Conservation (phyloP, 2,329 filamentous ascomycete species). For the Drechslerella stenobrocha region DNA sequence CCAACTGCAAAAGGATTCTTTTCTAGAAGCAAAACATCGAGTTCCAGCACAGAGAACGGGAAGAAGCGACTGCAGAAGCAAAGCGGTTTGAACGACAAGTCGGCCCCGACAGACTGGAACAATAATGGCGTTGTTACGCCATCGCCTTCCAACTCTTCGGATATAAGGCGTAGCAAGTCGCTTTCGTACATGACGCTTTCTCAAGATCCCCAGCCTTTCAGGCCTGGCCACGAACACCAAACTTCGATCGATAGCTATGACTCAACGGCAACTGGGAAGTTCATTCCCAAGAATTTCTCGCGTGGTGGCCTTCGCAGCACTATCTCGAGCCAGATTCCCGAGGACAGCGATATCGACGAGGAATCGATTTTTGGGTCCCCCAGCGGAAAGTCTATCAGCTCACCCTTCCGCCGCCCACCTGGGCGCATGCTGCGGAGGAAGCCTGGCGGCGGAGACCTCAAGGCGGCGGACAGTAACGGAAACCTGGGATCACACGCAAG, state of each 20-base stretch:
- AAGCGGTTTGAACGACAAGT: constrained; percentile 10
- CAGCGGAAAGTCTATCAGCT: constrained; percentile 21
- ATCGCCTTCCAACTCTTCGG: constrained; percentile 59
- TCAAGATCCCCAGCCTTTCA: constrained; percentile 19
- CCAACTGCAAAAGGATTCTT: constrained; percentile 36
- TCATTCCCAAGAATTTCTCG: constrained; percentile 33
- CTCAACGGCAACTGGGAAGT: constrained; percentile 28
- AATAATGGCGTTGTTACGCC: constrained; percentile 63
- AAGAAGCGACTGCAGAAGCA: constrained; percentile 14
- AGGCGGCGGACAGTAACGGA: constrained; percentile 68
- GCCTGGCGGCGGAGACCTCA: constrained; percentile 71
- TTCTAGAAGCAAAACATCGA: constrained; percentile 36
- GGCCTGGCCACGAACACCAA: constrained; percentile 31
- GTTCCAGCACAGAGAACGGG: constrained; percentile 34
- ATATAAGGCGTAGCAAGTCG: constrained; percentile 53
- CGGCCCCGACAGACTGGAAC: constrained; percentile 54
- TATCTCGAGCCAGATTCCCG: constrained; percentile 30
- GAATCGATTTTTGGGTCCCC: constrained; percentile 37
- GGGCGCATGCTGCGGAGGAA: constrained; percentile 68
- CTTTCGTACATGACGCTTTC: constrained; percentile 53
- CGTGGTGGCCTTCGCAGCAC: constrained; percentile 21
- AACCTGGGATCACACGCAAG: constrained; percentile 61
- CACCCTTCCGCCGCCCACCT: constrained; percentile 48
- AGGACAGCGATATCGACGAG: constrained; percentile 27
- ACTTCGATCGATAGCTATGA: constrained; percentile 40